phyloP scores from a whole-genome alignment of 148 eudicot genomes.

The Camellia lanceoleosa region DNA sequence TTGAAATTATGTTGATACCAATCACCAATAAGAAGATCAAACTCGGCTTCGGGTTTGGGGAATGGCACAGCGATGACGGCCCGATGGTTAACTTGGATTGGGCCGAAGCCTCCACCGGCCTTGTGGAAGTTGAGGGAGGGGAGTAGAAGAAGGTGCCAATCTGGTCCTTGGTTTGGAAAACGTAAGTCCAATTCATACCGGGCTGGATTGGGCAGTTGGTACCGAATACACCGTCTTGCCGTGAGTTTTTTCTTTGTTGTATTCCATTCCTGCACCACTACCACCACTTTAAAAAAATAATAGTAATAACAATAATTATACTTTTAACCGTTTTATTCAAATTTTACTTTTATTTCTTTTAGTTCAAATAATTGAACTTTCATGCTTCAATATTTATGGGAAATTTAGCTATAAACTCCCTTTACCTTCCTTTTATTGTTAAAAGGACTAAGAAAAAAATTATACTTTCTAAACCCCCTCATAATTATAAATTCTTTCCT shows the following conservation, averaged over 20 bases:
- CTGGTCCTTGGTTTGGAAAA: slow-evolving; percentile 39
- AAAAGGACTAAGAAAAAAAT: no score
- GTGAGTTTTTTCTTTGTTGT: slow-evolving; percentile 48
- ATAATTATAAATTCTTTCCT: no score
- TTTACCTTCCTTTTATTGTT: no score
- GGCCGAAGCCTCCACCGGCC: slow-evolving; percentile 43
- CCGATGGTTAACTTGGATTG: slow-evolving; percentile 44
- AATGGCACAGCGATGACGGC: slow-evolving; percentile 32
- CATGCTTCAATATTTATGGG: no score
- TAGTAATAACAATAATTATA: no score
- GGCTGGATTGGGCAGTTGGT: slow-evolving; percentile 44
- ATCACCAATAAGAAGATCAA: slow-evolving; percentile 44
- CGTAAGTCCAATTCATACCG: slow-evolving; percentile 39
- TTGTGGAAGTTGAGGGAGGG: slow-evolving; percentile 44
- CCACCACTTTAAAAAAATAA: not conserved
- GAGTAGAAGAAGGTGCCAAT: slow-evolving; percentile 40
- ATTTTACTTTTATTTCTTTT: no score
- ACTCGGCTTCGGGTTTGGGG: slow-evolving; percentile 37
- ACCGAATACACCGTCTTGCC: slow-evolving; percentile 54
- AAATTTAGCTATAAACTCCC: no score
- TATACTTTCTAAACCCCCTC: no score
- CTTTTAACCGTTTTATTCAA: no score
- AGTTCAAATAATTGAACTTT: no score
- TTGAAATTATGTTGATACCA: slow-evolving; percentile 29
- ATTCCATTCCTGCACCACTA: slow-evolving; percentile 37